Evolutionary conservation across 2,329 filamentous ascomycete species (phyloP).

Genomic region (Paracamarosporium sp.): DNA sequence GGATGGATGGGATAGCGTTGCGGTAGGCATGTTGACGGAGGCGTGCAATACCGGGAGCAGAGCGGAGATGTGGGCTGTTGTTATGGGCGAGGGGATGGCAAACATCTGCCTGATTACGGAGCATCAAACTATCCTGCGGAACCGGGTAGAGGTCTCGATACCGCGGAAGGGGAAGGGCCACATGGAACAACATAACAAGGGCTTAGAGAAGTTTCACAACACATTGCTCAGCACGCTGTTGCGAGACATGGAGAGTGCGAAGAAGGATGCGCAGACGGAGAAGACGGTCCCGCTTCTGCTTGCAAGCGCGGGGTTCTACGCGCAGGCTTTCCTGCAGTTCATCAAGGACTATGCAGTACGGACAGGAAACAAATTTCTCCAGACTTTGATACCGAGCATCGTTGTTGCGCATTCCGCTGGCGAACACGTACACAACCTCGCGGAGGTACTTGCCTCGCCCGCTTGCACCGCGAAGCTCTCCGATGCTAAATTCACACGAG

Average conservation of each 20-base stretch:
- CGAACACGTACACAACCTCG: slow-evolving; percentile 84
- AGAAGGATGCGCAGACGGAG: slow-evolving; percentile 9
- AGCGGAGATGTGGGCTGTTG: slow-evolving; percentile 85
- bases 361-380: slow-evolving; percentile 75
- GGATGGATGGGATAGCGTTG: slow-evolving; percentile 86
- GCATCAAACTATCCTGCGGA: slow-evolving; percentile 77
- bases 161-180: slow-evolving; percentile 71
- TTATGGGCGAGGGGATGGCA: slow-evolving; percentile 88
- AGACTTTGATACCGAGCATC: slow-evolving; percentile 66
- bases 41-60: slow-evolving; percentile 79
- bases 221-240: slow-evolving; percentile 77
- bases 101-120: slow-evolving; percentile 85
- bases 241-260: slow-evolving; percentile 75
- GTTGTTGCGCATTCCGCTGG: slow-evolving; percentile 83
- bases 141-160: slow-evolving; percentile 70
- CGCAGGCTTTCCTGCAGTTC: slow-evolving; percentile 79
- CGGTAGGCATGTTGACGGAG: slow-evolving; percentile 77
- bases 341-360: slow-evolving; percentile 67
- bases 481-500: slow-evolving; percentile 86
- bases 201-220: slow-evolving; percentile 78
- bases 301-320: slow-evolving; percentile 88
- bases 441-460: slow-evolving; percentile 83
- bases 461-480: slow-evolving; percentile 79
- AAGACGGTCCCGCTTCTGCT: slow-evolving; percentile 71
- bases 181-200: slow-evolving; percentile 70